Evolutionary conservation across 108 stramenopile genomes (phyloP).

Genomic region (Conticribra weissflogii): DNA sequence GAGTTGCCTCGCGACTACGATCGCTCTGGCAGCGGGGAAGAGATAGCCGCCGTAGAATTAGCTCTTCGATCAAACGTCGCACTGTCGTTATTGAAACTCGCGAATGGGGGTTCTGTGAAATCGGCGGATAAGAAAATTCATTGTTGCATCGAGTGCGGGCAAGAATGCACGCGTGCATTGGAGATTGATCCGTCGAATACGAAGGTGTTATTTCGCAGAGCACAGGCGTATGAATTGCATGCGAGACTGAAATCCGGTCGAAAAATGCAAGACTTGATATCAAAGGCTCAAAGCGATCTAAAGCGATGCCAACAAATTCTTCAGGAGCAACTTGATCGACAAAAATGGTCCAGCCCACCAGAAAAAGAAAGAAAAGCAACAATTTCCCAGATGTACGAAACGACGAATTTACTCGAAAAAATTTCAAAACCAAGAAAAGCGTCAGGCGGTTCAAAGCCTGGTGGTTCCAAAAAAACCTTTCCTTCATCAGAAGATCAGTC

Average conservation of each 20-base stretch:
- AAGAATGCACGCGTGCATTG: constrained; percentile 21
- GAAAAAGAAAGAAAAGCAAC: constrained; percentile 2
- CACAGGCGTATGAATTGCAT: constrained; percentile 5
- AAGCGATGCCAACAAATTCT: constrained; percentile 8
- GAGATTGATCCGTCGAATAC: constrained; percentile 22
- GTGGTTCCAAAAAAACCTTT: no score
- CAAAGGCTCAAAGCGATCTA: constrained; percentile 13
- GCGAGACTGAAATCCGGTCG: not conserved
- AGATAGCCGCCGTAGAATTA: constrained; percentile 11
- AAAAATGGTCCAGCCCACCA: not conserved
- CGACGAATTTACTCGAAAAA: not conserved
- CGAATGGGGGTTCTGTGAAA: constrained; percentile 1
- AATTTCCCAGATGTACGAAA: not conserved
- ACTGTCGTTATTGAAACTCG: constrained; percentile 16
- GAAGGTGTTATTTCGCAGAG: constrained; percentile 33
- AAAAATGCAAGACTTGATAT: not conserved
- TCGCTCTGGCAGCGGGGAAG: not conserved
- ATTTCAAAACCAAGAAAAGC: not conserved
- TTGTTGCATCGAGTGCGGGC: not conserved
- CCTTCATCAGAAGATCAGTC: no score
- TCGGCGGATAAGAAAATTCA: not conserved
- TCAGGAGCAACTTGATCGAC: not conserved
- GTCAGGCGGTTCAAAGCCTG: no score
- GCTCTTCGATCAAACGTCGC: constrained; percentile 39
- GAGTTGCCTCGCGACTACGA: not conserved